Base-by-base conservation (phyloP, 1,139 yeast species). In the Eremothecium coryli region DNA sequence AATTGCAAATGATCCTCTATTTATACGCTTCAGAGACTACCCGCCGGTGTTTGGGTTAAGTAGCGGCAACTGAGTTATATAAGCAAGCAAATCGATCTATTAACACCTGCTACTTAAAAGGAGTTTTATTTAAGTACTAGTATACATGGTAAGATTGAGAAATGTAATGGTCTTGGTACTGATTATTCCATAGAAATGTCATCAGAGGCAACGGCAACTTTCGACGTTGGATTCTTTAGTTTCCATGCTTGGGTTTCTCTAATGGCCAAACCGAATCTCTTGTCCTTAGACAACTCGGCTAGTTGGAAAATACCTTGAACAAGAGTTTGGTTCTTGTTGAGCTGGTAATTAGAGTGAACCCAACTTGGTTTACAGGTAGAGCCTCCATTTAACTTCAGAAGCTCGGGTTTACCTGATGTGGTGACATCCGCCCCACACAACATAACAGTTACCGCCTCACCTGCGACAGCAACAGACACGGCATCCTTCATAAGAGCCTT, bases 301-400 rank as follows among this genome's bases (percentile, higher is more conserved):
- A 81, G 65, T 41, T 73, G 71, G 42, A 66, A 59, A 30, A 76
- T 67, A 36, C 72, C 69, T 38, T 66, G 71, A 18, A 66, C 62
- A 11, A 48, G 32, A 5, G 56, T 47, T 37, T 66, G 61, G 8
- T 60, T 57, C 32, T 69, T 70, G 32, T 65, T 55, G 39, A 80
- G 59, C 54, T 73, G 72, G 60, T 62, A 74, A 33, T 71, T 65
- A 20, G 95, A 84, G 55, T 86, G 95, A 33, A 82, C 80, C 86
- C 93, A 88, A 45, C 86, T 76, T 44, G 95, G 86, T 37, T 73
- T 70, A 14, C 77, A 68, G 48, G 71, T 68, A 29, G 65, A 58
- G 32, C 94, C 94, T 31, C 95, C 96, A 25, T 93, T 74, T 45
- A 88, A 68, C 56, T 94, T 73, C 40, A 86, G 60, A 17, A 82